Conservation (phyloP, 2,329 filamentous ascomycete species). For the Colletotrichum somersetense region DNA sequence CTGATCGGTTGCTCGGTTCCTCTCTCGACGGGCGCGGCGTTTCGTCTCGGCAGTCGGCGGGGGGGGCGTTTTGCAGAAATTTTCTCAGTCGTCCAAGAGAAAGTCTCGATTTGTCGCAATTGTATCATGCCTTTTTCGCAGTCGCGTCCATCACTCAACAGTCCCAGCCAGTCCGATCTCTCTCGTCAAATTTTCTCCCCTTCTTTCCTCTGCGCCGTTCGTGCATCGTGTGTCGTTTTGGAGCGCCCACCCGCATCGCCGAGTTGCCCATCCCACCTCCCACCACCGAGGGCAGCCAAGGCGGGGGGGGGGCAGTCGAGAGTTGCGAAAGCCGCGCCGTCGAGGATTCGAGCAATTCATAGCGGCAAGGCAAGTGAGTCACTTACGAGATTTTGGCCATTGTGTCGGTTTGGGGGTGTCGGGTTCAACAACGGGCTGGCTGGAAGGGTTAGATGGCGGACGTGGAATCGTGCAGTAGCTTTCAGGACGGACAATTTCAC, state of each 20-base stretch:
- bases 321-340: slow-evolving; percentile 1
- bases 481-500: slow-evolving; percentile 38
- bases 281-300: slow-evolving; percentile 41
- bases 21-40: slow-evolving; percentile 23
- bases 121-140: background rate
- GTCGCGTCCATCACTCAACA: background rate
- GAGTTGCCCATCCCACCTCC: slow-evolving; percentile 30
- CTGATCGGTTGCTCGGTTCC: background rate
- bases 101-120: background rate
- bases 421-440: slow-evolving; percentile 42
- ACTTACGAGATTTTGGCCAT: slow-evolving; percentile 76
- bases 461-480: slow-evolving; percentile 35
- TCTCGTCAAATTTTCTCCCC: background rate
- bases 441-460: slow-evolving; percentile 41
- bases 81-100: background rate
- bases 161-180: background rate
- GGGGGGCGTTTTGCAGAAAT: slow-evolving; percentile 18
- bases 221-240: slow-evolving; percentile 22
- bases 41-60: slow-evolving; percentile 23
- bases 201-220: slow-evolving; percentile 29
- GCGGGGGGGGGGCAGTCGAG: slow-evolving; percentile 31
- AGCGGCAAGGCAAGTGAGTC: slow-evolving; percentile 16
- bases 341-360: slow-evolving; percentile 15
- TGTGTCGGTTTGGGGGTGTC: slow-evolving; percentile 60
- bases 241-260: slow-evolving; percentile 32